Evolutionary conservation across 2,329 filamentous ascomycete genomes (phyloP), one percentile per base, ranked within the genome.

Genomic region (Rhinocladiella mackenziei): DNA sequence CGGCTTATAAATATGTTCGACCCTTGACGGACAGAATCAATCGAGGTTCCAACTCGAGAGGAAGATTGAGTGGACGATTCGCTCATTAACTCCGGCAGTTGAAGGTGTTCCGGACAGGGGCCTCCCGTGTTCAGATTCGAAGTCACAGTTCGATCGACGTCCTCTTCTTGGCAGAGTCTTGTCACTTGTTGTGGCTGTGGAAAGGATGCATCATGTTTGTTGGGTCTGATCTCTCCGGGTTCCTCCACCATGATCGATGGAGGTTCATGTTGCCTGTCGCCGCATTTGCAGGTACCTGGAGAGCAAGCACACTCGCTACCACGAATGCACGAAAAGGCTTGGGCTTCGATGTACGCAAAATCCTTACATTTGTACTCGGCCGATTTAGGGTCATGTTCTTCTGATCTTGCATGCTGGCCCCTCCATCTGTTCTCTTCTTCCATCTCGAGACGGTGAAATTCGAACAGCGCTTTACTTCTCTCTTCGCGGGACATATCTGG

Each of bases 401-500:
- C 11, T 9, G 18, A 8, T 9, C 33, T 17, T 36, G 13, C n/a
- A n/a, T n/a, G n/a, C n/a, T n/a, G n/a, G n/a, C n/a, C n/a, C n/a
- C n/a, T n/a, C n/a, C 7, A 6, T 9, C n/a, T 23, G 17, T 28
- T 39, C 19, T 28, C 10, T 6, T 6, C 26, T 6, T 20, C 15
- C 17, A 6, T 14, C 13, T 32, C 30, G 4, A 13, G 30, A 5
- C 15, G 7, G 29, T 32, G 31, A 22, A 42, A 42, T n/a, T 22
- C 18, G 9, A 25, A 20, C 10, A 42, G 13, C 2, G 39, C 39
- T 18, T 19, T 19, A 10, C 25, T 32, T 15, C 39, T 19, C 22
- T 42, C 25, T 34, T 42, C 13, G 3, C 20, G 14, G 14, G 39
- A n/a, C 29, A 42, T 42, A n/a, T 34, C 19, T 8, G 30, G 25